A percentile compares a stretch with the other conserved stretches of the same genome.
Evolutionary conservation across 2,329 filamentous ascomycete species (phyloP).

Genomic region (Aspergillus alliaceus): DNA sequence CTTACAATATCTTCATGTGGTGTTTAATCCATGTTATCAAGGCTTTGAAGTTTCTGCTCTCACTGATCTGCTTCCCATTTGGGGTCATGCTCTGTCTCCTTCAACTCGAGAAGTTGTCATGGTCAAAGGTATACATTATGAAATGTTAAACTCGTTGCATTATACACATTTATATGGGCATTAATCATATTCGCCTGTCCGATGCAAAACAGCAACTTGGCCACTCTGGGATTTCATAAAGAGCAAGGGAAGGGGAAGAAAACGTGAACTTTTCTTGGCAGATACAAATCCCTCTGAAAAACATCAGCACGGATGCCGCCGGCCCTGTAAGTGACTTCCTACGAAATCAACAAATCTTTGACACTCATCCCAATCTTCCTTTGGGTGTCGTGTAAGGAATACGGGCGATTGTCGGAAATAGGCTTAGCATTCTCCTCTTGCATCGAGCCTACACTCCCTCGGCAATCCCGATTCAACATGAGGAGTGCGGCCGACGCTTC

Average conservation of each 20-base stretch:
- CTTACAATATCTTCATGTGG: no score
- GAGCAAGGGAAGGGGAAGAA: not conserved
- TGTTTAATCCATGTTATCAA: no score
- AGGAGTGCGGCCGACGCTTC: conserved; percentile 83
- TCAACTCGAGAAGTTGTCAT: not conserved
- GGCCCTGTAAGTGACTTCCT: conserved; percentile 10
- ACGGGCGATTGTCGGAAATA: conserved; percentile 1
- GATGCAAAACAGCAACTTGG: not conserved
- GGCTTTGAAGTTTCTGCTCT: no score
- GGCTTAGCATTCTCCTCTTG: conserved; percentile 21
- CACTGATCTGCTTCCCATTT: no score
- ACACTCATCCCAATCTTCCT: conserved; percentile 55
- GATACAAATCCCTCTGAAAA: not conserved
- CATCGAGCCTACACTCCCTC: conserved; percentile 47
- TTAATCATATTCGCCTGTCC: not conserved
- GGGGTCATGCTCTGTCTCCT: not conserved
- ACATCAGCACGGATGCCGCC: not conserved
- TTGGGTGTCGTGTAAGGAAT: conserved; percentile 19
- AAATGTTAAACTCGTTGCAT: not conserved
- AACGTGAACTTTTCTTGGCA: not conserved
- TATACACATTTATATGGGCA: not conserved
- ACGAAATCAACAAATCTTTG: conserved; percentile 55
- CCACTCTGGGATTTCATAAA: not conserved
- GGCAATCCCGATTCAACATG: conserved; percentile 81
- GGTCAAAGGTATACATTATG: not conserved